phyloP scores from a whole-genome alignment of 2,329 filamentous ascomycete species.

The Malbranchea zuffiana region DNA sequence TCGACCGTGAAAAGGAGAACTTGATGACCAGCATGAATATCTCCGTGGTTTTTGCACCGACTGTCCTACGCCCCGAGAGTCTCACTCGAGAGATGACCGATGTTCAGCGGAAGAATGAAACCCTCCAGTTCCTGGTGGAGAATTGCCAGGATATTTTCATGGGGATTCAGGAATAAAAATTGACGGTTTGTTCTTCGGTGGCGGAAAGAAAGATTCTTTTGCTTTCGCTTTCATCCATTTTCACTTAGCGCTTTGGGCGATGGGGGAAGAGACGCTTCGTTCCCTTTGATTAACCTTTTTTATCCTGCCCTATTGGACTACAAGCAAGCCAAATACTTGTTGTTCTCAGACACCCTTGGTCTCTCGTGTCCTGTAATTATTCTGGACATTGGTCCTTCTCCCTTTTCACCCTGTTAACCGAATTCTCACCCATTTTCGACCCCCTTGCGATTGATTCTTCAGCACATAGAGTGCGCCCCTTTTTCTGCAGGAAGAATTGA shows the following conservation, averaged over 20 bases:
- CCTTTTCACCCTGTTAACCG: no score
- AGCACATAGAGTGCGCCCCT: no score
- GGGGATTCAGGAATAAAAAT: conserved; percentile 26
- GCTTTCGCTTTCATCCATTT: no score
- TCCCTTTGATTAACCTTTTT: no score
- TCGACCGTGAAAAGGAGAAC: conserved; percentile 72
- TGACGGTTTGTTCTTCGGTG: not conserved
- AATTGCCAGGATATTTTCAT: conserved; percentile 73
- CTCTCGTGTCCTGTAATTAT: no score
- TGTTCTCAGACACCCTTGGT: no score
- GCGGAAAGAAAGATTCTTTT: not conserved
- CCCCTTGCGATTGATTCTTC: no score
- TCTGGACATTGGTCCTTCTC: no score
- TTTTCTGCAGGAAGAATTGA: conserved; percentile 5
- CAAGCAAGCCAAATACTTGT: no score
- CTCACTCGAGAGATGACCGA: conserved; percentile 93
- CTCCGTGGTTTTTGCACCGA: conserved; percentile 93
- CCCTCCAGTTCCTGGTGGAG: conserved; percentile 87
- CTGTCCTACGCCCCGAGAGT: conserved; percentile 84
- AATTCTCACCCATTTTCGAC: not conserved
- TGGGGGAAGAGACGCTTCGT: no score
- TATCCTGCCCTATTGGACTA: no score
- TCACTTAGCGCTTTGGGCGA: no score
- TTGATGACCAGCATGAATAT: conserved; percentile 95
- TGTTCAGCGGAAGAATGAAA: conserved; percentile 84